A percentile compares a stretch with the other conserved stretches of the same genome.
Evolutionary conservation across 73 alveolate genomes (phyloP).

Genomic region (Urostyla sp.): DNA sequence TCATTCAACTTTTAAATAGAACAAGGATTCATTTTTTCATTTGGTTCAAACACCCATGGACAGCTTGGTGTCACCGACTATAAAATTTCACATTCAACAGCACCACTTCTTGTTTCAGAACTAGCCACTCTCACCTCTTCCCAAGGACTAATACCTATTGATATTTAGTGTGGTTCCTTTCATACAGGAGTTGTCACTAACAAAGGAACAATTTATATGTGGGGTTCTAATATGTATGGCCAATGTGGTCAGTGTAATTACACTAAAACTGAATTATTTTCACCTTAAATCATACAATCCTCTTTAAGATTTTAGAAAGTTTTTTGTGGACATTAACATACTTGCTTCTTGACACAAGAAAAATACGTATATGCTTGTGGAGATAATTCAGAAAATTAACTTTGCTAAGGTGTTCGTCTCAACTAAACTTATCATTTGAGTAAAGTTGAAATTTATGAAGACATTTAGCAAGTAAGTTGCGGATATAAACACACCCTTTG

Average conservation of each 20-base stretch:
- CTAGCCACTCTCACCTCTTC: no score
- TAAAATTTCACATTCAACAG: constrained; percentile 14
- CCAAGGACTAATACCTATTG: neutral
- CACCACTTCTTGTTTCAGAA: constrained; percentile 45
- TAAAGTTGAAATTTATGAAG: constrained; percentile 24
- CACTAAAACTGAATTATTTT: constrained; percentile 11
- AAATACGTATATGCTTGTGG: constrained; percentile 47
- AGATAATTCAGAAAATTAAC: constrained; percentile 44
- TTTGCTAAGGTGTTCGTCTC: constrained; percentile 24
- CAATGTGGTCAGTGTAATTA: constrained; percentile 34
- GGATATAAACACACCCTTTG: constrained; percentile 40
- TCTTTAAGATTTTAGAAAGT: constrained; percentile 8
- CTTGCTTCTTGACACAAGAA: neutral
- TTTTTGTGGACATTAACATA: constrained; percentile 49
- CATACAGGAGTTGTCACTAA: constrained; percentile 32
- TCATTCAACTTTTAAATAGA: neutral
- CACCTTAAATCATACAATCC: constrained; percentile 34
- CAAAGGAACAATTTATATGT: constrained; percentile 19
- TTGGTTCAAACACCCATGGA: constrained; percentile 53
- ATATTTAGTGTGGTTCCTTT: constrained; percentile 37
- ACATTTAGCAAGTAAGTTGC: constrained; percentile 1
- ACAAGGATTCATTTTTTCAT: constrained; percentile 34
- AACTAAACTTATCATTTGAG: constrained; percentile 4
- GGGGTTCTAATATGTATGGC: constrained; percentile 53
- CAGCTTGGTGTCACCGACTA: constrained; percentile 48